phyloP scores from a whole-genome alignment of 2,329 filamentous ascomycete species.

The Phyllosticta paracitricarpa region DNA sequence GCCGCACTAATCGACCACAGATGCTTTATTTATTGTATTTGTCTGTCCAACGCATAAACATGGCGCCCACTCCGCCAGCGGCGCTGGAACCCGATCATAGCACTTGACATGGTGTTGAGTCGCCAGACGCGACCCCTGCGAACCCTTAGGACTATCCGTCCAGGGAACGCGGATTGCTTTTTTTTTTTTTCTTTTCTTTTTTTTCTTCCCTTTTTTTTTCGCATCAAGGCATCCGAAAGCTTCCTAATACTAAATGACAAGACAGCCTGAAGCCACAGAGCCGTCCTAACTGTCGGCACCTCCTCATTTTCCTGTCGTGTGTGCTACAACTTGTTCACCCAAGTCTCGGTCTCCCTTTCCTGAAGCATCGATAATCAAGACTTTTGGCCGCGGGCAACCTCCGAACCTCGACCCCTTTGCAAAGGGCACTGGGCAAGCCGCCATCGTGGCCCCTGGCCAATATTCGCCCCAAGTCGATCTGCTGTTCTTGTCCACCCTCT shows the following conservation, averaged over 20 bases:
- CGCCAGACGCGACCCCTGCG: background rate
- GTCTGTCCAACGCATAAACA: background rate
- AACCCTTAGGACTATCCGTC: background rate
- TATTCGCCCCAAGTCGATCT: constrained; percentile 8
- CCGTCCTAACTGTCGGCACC: too few relatives aligned
- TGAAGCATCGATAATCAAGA: background rate
- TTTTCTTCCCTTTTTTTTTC: too few relatives aligned
- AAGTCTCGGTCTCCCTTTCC: background rate
- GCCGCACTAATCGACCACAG: background rate
- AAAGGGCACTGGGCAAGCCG: background rate
- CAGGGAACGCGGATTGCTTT: too few relatives aligned
- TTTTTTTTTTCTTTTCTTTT: too few relatives aligned
- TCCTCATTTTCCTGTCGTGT: too few relatives aligned
- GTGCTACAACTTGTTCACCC: too few relatives aligned
- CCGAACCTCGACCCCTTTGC: background rate
- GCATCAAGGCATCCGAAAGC: too few relatives aligned
- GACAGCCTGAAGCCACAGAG: too few relatives aligned
- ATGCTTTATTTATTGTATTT: background rate
- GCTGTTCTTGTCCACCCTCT: constrained; percentile 8
- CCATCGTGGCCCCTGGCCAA: constrained; percentile 1
- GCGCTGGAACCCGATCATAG: background rate
- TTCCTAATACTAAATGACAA: too few relatives aligned
- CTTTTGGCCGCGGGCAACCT: background rate
- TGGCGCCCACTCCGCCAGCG: background rate
- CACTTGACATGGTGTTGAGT: background rate